Base-by-base conservation (phyloP, 2,329 filamentous ascomycete species). In the Penicillium thymicola region DNA sequence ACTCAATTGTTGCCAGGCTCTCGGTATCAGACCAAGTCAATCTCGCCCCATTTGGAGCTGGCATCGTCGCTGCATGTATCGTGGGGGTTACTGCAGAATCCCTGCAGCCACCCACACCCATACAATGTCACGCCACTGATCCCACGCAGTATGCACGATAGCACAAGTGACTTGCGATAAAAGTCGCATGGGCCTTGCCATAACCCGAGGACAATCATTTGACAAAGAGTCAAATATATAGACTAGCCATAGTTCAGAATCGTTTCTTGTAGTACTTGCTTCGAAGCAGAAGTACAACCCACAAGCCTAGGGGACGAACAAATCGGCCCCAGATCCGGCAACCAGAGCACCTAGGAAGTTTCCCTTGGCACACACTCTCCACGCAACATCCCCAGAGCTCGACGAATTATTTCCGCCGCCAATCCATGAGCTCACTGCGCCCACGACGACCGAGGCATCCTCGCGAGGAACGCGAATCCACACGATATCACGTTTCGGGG, bases 401-500 rank as follows among this genome's bases (percentile, higher is more conserved):
- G 32, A 59, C 47, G 49, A 51, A 30, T 51, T 55, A 41, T 38
- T 56, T 41, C 61, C 62, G 6, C 70, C 67, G 1, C 75, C 75
- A 50, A 77, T 69, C 78, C 78, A 81, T 32, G 76, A 78, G 65
- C 75, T 78, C 56, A 80, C 45, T 32, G 77, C 78, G 14, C 72
- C 72, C 7, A 76, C 68, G 14, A 80, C 75, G 23, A 72, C 75
- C 2, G 70, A 61, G 8, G 70, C 75, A 60, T 80, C 78, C n/a
- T 77, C 74, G 28, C 72, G 65, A 2, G 78, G 76, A 0, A 79
- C 69, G 36, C 78, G 72, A 14, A 80, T 72, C 77, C 78, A 81
- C 8, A 74, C 57, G 1, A 45, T 32, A 36, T 63, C 59, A 18
- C 58, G 3, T 5, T 48, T 53, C 4, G 46, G 9, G 16, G 38